A percentile compares a stretch with the other conserved stretches of the same genome.
Evolutionary conservation across 1,284 basidiomycete genomes (phyloP).

Genomic region (Trametes polyzona): DNA sequence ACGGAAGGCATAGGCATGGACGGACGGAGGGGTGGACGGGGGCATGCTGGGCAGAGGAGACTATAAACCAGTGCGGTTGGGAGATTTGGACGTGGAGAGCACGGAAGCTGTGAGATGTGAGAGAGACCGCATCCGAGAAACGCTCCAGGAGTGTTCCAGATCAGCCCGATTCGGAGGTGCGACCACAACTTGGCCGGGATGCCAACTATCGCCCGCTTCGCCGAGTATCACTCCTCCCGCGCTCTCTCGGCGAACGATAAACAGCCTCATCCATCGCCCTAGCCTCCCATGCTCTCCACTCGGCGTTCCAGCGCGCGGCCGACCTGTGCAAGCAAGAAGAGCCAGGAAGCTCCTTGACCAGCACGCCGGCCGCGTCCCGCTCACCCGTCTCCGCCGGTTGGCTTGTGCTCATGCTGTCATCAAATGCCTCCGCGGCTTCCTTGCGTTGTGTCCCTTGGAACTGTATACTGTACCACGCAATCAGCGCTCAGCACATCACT

Average conservation of each 20-base stretch:
- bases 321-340: too few species aligned
- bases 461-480: constrained; percentile 7
- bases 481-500: constrained; percentile 11
- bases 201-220: constrained; percentile 20
- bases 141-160: constrained; percentile 22
- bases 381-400: background rate
- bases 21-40: background rate
- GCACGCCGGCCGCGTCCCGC: background rate
- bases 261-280: constrained; percentile 4
- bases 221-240: constrained; percentile 14
- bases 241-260: constrained; percentile 13
- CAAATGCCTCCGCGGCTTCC: constrained; percentile 3
- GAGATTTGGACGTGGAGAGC: background rate
- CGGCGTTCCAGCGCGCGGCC: too few species aligned
- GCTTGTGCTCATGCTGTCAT: constrained; percentile 6
- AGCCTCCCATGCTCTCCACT: background rate
- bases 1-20: constrained; percentile 13
- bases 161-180: constrained; percentile 11
- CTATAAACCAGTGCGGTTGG: constrained; percentile 12
- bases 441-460: background rate
- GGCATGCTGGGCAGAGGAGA: constrained; percentile 3
- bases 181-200: constrained; percentile 20
- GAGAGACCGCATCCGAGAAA: constrained; percentile 26
- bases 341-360: background rate
- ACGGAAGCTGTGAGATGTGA: constrained; percentile 28